A percentile compares a stretch with the other conserved stretches of the same genome.
These are phyloP conservation scores for Neofusicoccum sp. DNA, from an alignment of 2,329 filamentous ascomycete species.

Conservation along the genomic window DNA sequence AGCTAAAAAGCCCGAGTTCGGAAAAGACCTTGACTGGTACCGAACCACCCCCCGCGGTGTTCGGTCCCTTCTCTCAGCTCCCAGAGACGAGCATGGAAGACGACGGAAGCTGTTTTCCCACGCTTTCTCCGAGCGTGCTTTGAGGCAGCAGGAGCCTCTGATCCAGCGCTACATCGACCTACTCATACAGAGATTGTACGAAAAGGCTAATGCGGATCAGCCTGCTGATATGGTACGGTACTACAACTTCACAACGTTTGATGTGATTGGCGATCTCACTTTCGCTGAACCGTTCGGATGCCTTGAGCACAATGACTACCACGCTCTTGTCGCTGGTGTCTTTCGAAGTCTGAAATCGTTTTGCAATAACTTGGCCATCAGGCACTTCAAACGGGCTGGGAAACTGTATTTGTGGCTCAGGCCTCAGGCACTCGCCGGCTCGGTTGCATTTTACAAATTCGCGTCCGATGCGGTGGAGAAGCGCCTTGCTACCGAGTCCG, in stretches of 20 bases:
- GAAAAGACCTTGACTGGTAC: constrained; percentile 32
- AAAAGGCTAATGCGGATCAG: constrained; percentile 27
- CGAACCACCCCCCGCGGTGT: constrained; percentile 34
- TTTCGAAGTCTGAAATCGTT: not conserved
- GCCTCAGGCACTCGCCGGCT: constrained; percentile 21
- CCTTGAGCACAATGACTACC: constrained; percentile 17
- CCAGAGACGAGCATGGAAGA: no score
- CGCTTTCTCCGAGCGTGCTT: constrained; percentile 40
- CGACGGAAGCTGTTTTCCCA: constrained; percentile 31
- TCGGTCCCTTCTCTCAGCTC: not conserved
- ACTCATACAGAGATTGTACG: constrained; percentile 39
- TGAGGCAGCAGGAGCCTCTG: constrained; percentile 41
- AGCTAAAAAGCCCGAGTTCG: constrained; percentile 22
- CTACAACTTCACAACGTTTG: constrained; percentile 28
- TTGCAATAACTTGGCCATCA: no score
- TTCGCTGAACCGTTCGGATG: constrained; percentile 26
- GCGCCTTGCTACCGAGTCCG: not conserved
- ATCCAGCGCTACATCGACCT: constrained; percentile 42
- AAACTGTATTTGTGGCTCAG: constrained; percentile 28
- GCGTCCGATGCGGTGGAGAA: not conserved
- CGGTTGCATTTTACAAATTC: constrained; percentile 26
- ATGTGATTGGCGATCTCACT: constrained; percentile 27
- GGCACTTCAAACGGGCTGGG: constrained; percentile 15
- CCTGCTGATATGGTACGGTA: constrained; percentile 35
- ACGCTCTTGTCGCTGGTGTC: not conserved